Conservation (phyloP, 176 grass and related monocot genomes). For the Alloteropsis semialata region DNA sequence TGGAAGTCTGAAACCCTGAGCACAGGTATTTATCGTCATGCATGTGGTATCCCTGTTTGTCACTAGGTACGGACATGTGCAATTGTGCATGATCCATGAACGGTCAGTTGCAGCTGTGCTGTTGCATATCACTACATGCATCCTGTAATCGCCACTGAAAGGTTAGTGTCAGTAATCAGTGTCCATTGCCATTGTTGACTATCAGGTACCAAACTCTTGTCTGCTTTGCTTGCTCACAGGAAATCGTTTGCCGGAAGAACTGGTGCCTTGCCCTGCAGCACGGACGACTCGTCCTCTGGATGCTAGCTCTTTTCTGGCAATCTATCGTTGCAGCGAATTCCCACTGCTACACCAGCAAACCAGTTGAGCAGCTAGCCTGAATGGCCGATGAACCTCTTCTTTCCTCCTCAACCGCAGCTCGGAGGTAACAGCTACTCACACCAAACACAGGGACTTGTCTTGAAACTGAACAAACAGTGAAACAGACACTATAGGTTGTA, state of each 20-base stretch:
- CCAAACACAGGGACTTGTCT: neutral
- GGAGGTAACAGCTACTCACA: neutral
- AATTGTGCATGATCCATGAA: neutral
- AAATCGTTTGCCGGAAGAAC: neutral
- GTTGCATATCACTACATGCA: neutral
- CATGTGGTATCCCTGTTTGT: neutral
- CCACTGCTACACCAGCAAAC: neutral
- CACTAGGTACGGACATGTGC: too few relatives aligned
- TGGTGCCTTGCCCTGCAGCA: neutral
- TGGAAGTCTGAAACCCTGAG: constrained; percentile 12
- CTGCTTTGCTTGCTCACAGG: neutral
- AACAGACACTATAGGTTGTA: neutral
- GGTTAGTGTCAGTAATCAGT: constrained; percentile 9
- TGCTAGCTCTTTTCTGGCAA: neutral
- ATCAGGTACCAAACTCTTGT: constrained; percentile 5
- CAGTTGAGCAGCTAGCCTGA: neutral
- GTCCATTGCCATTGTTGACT: constrained; percentile 6
- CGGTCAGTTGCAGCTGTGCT: constrained; percentile 4
- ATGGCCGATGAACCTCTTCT: neutral
- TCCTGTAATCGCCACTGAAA: neutral
- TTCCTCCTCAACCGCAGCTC: neutral
- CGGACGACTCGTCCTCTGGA: neutral
- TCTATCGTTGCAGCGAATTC: neutral
- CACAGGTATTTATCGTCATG: neutral
- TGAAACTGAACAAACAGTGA: neutral